Conservation (phyloP, 1,284 basidiomycete species). For the Apiotrichum gracile region DNA sequence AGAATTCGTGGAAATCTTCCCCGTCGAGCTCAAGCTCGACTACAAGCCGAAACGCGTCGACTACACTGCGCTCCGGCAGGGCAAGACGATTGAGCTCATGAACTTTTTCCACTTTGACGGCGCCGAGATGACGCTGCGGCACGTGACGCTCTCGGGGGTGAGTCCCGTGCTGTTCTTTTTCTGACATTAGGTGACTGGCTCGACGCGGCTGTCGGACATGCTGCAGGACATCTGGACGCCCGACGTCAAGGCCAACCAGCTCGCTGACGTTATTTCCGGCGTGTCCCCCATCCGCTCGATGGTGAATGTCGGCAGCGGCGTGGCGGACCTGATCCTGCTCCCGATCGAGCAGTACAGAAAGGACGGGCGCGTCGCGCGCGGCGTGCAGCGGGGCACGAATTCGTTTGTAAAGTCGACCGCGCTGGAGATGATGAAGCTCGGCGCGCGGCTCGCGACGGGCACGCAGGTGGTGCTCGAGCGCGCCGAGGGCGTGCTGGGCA, state of each 20-base stretch:
- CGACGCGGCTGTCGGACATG: constrained; percentile 77
- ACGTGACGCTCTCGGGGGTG: constrained; percentile 85
- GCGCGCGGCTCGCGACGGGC: constrained; percentile 89
- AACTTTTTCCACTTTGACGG: constrained; percentile 99
- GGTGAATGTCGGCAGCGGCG: constrained; percentile 92
- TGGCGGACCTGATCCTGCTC: constrained; percentile 89
- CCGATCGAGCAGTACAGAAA: constrained; percentile 97
- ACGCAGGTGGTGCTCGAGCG: constrained; percentile 96
- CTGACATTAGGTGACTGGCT: constrained; percentile 68
- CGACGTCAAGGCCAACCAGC: constrained; percentile 95
- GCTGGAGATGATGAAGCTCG: constrained; percentile 88
- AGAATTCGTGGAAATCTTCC: constrained; percentile 53
- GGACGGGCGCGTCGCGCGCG: constrained; percentile 85
- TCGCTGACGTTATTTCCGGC: constrained; percentile 95
- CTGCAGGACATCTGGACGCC: constrained; percentile 98
- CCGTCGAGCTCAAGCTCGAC: constrained; percentile 78
- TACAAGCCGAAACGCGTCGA: constrained; percentile 98
- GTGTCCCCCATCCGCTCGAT: constrained; percentile 90
- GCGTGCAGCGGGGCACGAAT: constrained; percentile 87
- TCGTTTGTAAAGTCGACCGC: constrained; percentile 90
- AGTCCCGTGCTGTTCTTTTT: constrained; percentile 37
- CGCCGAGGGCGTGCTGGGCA: constrained; percentile 86
- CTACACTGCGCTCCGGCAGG: constrained; percentile 83
- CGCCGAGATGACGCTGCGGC: constrained; percentile 92
- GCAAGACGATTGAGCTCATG: constrained; percentile 93